Evolutionary conservation across 192 early-diverging fungal genomes (phyloP), one percentile per base, ranked within the genome.

Genomic region (Coemansia javaensis): DNA sequence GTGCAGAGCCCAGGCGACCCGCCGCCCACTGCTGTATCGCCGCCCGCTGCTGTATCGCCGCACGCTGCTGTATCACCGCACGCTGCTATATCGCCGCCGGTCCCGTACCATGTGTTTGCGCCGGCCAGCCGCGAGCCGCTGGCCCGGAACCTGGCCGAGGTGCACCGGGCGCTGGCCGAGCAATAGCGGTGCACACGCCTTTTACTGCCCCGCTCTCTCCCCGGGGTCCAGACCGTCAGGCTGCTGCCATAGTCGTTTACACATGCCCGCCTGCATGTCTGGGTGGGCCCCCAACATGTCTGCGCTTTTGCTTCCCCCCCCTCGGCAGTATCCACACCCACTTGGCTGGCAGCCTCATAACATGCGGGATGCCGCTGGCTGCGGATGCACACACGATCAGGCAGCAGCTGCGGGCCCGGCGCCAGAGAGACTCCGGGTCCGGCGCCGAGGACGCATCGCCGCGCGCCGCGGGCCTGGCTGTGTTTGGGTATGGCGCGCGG

Each of bases 71-170:
- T n/a, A n/a, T n/a, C n/a, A n/a, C n/a, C n/a, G n/a, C n/a, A n/a
- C n/a, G n/a, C n/a, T n/a, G n/a, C n/a, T n/a, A 71, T 71, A 28
- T 72, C 68, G 2, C 47, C 56, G 40, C 68, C 68, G 0, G 52
- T 72, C 8, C 56, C 68, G 3, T 72, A 72, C 44, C 56, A 51
- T 21, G 56, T 72, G 23, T 72, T 64, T 64, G 68, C 68, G 9
- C 68, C 68, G 0, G 54, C 47, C 18, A 72, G 56, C 44, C 52
- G 62, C 7, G 68, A 59, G 11, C 34, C 56, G 14, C 44, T 72
- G 30, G 42, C 18, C 15, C 48, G 64, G 14, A 72, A 64, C 33
- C 48, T 72, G 18, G 47, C 36, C 2, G 56, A 60, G 17, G 23
- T 64, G 12, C 40, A 33, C 16, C 51, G 36, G 0, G 60, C 53